Conservation (phyloP, 2,329 filamentous ascomycete species). For the Penicillium sp. region DNA sequence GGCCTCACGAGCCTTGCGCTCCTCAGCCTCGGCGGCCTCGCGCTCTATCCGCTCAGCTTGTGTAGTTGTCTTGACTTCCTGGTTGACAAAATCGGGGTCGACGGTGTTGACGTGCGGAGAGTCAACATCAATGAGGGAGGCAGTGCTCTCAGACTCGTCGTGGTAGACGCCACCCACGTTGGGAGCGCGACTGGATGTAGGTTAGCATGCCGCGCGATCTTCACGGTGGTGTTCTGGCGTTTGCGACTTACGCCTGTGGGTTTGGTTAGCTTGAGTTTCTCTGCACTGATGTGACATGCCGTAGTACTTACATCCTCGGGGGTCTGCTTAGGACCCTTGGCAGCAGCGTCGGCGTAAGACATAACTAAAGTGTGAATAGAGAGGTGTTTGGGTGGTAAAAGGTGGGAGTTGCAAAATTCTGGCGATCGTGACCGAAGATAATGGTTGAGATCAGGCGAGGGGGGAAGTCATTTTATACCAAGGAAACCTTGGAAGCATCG, state of each 20-base stretch:
- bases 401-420: background rate
- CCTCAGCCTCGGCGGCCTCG: conserved; percentile 33
- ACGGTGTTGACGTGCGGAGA: conserved; percentile 47
- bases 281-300: background rate
- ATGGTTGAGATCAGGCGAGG: background rate
- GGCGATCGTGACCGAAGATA: conserved; percentile 1
- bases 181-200: conserved; percentile 41
- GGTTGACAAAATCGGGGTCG: conserved; percentile 42
- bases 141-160: conserved; percentile 41
- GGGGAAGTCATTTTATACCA: conserved; percentile 23
- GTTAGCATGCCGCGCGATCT: conserved; percentile 8
- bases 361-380: conserved; percentile 28
- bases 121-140: conserved; percentile 50
- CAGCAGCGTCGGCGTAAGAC: conserved; percentile 52
- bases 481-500: conserved; percentile 18
- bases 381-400: background rate
- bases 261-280: conserved; percentile 12
- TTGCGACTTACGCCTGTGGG: conserved; percentile 38
- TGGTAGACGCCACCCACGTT: conserved; percentile 39
- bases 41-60: conserved; percentile 48
- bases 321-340: conserved; percentile 48
- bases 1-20: conserved; percentile 19
- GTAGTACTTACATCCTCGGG: conserved; percentile 46
- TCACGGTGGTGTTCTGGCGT: background rate
- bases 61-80: conserved; percentile 47